phyloP scores from a whole-genome alignment of 176 grass and related monocot genomes.

The Themeda triandra region DNA sequence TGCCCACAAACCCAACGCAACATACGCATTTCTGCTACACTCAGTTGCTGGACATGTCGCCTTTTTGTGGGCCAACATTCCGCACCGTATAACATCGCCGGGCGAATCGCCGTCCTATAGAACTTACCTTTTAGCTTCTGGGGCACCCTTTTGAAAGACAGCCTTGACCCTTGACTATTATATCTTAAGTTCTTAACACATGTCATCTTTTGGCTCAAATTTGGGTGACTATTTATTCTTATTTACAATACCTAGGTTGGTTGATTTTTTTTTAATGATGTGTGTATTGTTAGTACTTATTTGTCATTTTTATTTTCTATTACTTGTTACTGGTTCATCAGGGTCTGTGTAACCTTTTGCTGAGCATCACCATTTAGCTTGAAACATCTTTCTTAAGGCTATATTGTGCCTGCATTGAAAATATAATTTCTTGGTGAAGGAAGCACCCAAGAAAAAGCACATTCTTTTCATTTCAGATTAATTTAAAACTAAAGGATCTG shows the following conservation, averaged over 20 bases:
- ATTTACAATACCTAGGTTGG: not conserved
- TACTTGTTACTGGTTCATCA: not conserved
- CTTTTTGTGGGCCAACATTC: too few species aligned
- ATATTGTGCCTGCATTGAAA: not conserved
- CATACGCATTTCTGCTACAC: too few species aligned
- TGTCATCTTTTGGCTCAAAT: not conserved
- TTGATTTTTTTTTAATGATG: too few species aligned
- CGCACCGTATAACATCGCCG: too few species aligned
- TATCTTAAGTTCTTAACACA: too few species aligned
- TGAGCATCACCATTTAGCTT: not conserved
- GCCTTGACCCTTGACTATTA: too few species aligned
- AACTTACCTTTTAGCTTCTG: too few species aligned
- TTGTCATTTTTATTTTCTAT: not conserved
- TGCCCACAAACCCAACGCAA: too few species aligned
- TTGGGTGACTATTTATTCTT: not conserved
- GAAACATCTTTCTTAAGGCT: not conserved
- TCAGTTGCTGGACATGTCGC: too few species aligned
- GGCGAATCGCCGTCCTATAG: too few species aligned
- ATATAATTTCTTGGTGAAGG: conserved; percentile 11
- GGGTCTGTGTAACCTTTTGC: not conserved
- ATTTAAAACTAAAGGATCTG: not conserved
- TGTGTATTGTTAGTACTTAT: too few species aligned
- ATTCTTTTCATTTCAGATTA: not conserved
- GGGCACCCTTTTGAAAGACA: too few species aligned
- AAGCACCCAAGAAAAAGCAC: not conserved